These are phyloP conservation scores for Salix koriyanagi DNA, from an alignment of 345 rosid species.

Conservation along the genomic window DNA sequence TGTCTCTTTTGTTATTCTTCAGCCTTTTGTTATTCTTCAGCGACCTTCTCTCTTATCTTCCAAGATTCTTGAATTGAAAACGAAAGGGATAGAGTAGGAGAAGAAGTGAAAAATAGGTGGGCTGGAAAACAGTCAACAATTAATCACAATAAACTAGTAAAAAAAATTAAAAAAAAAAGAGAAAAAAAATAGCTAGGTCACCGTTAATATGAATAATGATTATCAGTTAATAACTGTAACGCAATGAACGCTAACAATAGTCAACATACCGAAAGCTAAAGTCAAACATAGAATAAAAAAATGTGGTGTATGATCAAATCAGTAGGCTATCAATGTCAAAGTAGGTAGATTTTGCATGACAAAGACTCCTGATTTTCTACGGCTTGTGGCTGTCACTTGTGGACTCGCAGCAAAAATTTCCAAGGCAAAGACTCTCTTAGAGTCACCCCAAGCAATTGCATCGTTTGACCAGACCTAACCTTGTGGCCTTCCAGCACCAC, in stretches of 20 bases:
- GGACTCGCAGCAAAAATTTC: background rate
- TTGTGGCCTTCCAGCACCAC: background rate
- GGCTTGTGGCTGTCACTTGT: background rate
- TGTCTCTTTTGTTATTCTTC: too few relatives aligned
- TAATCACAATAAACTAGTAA: too few relatives aligned
- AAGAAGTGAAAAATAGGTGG: too few relatives aligned
- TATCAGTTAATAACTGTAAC: background rate
- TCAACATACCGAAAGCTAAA: background rate
- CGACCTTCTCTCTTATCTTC: too few relatives aligned
- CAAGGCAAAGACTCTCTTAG: background rate
- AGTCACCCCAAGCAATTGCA: background rate
- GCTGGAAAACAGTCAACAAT: too few relatives aligned
- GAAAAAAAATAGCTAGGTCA: too few relatives aligned
- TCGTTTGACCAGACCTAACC: background rate
- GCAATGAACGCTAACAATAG: background rate
- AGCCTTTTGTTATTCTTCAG: too few relatives aligned
- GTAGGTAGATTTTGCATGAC: background rate
- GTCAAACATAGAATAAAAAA: background rate
- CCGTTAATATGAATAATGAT: too few relatives aligned
- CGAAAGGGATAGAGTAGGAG: too few relatives aligned
- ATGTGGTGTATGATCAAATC: background rate
- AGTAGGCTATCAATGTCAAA: background rate
- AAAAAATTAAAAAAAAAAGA: accelerated
- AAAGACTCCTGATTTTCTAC: background rate
- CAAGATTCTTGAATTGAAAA: too few relatives aligned